These are phyloP conservation scores for Globisporangium nodosum DNA, from an alignment of 352 stramenopile genomes.

Conservation along the genomic window DNA sequence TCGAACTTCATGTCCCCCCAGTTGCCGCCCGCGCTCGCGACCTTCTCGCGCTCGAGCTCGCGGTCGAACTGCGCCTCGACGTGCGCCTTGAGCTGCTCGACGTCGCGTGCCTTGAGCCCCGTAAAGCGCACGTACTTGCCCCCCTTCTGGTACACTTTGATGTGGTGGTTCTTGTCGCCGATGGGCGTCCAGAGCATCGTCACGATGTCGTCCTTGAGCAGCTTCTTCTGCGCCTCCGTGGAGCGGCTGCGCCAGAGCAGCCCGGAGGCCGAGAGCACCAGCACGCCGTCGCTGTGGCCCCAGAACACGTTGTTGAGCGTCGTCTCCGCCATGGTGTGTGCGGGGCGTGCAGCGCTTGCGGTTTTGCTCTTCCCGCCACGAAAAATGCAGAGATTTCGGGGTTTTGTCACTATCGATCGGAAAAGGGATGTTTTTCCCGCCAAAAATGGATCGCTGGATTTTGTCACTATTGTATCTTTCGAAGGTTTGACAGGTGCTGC, in stretches of 20 bases:
- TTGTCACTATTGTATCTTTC: background rate
- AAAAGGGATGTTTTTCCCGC: background rate
- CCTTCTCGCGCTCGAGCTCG: slow-evolving; percentile 87
- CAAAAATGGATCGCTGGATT: background rate
- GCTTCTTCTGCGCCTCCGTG: slow-evolving; percentile 83
- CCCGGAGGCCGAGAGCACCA: slow-evolving; percentile 67
- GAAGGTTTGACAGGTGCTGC: too few relatives aligned
- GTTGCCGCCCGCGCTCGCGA: slow-evolving; percentile 86
- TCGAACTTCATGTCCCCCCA: slow-evolving; percentile 94
- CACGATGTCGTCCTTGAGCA: slow-evolving; percentile 81
- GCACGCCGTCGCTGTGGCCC: slow-evolving; percentile 78
- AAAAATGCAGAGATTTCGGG: background rate
- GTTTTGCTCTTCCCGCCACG: background rate
- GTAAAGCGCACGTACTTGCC: slow-evolving; percentile 85
- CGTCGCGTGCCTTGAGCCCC: slow-evolving; percentile 60
- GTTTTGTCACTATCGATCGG: background rate
- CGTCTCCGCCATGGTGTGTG: slow-evolving; percentile 38
- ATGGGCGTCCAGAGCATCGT: slow-evolving; percentile 82
- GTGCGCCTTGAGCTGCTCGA: slow-evolving; percentile 55
- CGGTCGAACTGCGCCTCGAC: slow-evolving; percentile 84
- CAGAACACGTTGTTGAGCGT: slow-evolving; percentile 85
- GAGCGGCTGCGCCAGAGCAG: slow-evolving; percentile 70
- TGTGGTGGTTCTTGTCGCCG: slow-evolving; percentile 72
- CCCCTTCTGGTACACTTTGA: slow-evolving; percentile 83
- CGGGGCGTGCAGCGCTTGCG: too few relatives aligned